These are phyloP conservation scores for Herpetomonas samuelpessoai DNA, from an alignment of 208 protist species.

Conservation along the genomic window DNA sequence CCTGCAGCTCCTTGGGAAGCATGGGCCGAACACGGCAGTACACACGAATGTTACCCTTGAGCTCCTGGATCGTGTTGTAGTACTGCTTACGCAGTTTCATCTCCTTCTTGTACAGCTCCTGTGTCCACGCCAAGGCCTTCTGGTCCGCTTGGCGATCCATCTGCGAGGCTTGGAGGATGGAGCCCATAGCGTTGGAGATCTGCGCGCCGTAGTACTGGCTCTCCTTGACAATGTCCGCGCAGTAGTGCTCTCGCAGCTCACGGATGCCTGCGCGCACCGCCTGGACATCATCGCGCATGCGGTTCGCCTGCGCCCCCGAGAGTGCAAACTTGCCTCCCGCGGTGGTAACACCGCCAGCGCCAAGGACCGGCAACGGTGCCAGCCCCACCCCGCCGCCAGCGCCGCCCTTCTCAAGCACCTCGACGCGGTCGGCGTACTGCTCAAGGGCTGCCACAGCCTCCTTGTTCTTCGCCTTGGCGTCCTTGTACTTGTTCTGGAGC, in stretches of 20 bases:
- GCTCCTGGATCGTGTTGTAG: conserved; percentile 92
- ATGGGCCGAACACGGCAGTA: conserved; percentile 92
- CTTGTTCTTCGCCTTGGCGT: conserved; percentile 89
- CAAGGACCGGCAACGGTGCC: conserved; percentile 24
- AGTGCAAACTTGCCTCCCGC: conserved; percentile 6
- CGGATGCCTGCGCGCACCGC: conserved; percentile 55
- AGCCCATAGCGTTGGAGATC: conserved; percentile 65
- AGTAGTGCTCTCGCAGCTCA: conserved; percentile 65
- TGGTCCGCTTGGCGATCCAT: conserved; percentile 68
- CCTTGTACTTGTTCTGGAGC: conserved; percentile 91
- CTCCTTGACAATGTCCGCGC: conserved; percentile 64
- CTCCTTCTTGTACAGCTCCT: conserved; percentile 90
- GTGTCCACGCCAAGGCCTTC: conserved; percentile 82
- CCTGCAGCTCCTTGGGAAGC: conserved; percentile 71
- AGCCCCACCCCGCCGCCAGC: conserved; percentile 5
- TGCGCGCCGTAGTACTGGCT: conserved; percentile 61
- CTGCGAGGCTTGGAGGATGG: conserved; percentile 69
- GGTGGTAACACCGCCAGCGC: conserved; percentile 12
- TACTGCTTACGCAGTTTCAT: conserved; percentile 92
- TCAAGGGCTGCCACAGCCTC: conserved; percentile 60
- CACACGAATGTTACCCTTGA: conserved; percentile 94
- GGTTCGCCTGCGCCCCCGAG: conserved; percentile 19
- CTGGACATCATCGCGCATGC: conserved; percentile 67
- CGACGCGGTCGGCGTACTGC: conserved; percentile 62
- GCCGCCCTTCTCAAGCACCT: conserved; percentile 46